Conservation (phyloP, 306 rosid genomes). For the Vachellia collinsii region DNA sequence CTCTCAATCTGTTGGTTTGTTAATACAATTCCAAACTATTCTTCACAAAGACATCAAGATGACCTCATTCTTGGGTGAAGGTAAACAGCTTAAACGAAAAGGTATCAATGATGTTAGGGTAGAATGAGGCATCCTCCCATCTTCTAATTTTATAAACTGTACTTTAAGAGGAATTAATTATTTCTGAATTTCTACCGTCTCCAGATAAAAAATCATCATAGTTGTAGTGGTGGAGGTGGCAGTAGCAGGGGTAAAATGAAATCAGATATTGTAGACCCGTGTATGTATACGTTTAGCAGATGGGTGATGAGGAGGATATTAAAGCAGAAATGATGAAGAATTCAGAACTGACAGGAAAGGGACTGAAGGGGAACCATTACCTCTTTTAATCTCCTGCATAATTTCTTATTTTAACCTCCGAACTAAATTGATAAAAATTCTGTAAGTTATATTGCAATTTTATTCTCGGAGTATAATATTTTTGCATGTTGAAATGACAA, state of each 20-base stretch:
- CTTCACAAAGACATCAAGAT: neutral
- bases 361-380: no score
- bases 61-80: slow-evolving; percentile 8
- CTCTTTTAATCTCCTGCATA: no score
- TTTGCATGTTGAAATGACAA: no score
- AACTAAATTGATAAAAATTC: no score
- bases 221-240: neutral
- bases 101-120: neutral
- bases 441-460: no score
- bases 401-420: no score
- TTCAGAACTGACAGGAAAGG: no score
- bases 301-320: neutral
- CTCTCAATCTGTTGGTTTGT: neutral
- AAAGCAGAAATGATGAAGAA: neutral
- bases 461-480: no score
- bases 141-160: neutral
- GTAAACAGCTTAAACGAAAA: neutral
- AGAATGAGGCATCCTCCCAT: neutral
- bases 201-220: neutral
- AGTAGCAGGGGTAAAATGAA: neutral
- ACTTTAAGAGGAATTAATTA: neutral
- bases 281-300: neutral
- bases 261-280: neutral
- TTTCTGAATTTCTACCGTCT: neutral
- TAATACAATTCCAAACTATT: neutral